Evolutionary conservation across 768 basidiomycete genomes (phyloP).

Genomic region (Boletus eberwhitei): DNA sequence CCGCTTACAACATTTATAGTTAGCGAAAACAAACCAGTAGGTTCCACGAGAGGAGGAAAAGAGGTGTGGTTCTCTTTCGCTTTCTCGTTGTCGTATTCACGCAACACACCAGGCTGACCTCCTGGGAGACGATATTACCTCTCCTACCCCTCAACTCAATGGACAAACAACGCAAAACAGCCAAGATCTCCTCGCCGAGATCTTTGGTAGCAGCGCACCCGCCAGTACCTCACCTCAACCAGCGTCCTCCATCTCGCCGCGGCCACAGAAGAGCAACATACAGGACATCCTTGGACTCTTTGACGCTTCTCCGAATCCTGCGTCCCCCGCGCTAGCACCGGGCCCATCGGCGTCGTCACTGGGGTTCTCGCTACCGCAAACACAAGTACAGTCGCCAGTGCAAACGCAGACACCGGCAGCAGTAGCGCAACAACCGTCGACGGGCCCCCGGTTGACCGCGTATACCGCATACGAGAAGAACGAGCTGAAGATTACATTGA

Average conservation of each 20-base stretch:
- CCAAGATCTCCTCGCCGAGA: constrained; percentile 88
- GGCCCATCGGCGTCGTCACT: constrained; percentile 31
- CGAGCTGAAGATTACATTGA: constrained; percentile 82
- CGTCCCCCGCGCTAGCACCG: constrained; percentile 19
- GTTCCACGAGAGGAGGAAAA: constrained; percentile 75
- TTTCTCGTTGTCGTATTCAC: background rate
- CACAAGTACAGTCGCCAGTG: constrained; percentile 27
- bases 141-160: constrained; percentile 41
- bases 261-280: constrained; percentile 57
- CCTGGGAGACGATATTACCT: constrained; percentile 69
- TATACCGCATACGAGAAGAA: constrained; percentile 94
- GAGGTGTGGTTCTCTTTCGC: constrained; percentile 46
- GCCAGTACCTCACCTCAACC: constrained; percentile 33
- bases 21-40: constrained; percentile 95
- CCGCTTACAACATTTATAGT: constrained; percentile 43
- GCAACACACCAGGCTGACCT: constrained; percentile 54
- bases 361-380: constrained; percentile 37
- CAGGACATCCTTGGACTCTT: constrained; percentile 94
- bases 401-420: constrained; percentile 35
- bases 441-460: constrained; percentile 53
- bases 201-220: constrained; percentile 64
- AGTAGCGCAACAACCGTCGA: constrained; percentile 32
- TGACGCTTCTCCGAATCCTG: constrained; percentile 44
- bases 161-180: constrained; percentile 54
- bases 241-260: constrained; percentile 39